A percentile compares a stretch with the other conserved stretches of the same genome.
phyloP scores from a whole-genome alignment of 1,139 yeast genomes.

The Kodamaea plutei region DNA sequence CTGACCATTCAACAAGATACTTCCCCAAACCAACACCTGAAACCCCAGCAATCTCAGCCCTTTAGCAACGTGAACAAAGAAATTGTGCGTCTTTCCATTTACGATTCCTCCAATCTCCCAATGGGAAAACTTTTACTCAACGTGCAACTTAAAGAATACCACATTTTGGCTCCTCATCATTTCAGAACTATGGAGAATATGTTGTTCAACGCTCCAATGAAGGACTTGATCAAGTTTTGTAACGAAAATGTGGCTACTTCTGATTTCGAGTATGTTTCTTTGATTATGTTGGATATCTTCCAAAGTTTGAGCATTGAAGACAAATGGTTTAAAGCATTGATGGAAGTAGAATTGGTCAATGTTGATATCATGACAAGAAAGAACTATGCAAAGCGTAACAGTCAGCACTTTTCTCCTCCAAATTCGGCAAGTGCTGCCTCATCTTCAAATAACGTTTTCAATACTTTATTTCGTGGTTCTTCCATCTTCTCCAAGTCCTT shows the following conservation, averaged over 20 bases:
- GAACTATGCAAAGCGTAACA: constrained; percentile 28
- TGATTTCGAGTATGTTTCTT: constrained; percentile 52
- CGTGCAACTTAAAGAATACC: constrained; percentile 51
- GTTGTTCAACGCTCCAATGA: constrained; percentile 49
- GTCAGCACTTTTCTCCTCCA: constrained; percentile 7
- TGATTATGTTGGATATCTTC: constrained; percentile 58
- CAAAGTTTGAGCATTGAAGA: constrained; percentile 61
- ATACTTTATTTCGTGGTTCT: constrained; percentile 81
- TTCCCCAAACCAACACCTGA: constrained; percentile 2
- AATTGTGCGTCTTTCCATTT: constrained; percentile 40
- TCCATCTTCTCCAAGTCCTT: constrained; percentile 76
- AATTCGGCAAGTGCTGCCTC: constrained; percentile 1
- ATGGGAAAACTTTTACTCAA: constrained; percentile 60
- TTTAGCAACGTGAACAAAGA: constrained; percentile 20
- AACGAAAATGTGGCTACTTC: constrained; percentile 39
- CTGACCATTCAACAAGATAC: constrained; percentile 9
- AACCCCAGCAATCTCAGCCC: constrained; percentile 1
- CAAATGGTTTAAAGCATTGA: constrained; percentile 64
- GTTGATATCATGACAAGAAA: constrained; percentile 46
- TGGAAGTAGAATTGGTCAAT: constrained; percentile 57
- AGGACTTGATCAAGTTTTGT: constrained; percentile 46
- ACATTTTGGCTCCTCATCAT: constrained; percentile 53
- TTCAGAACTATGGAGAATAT: constrained; percentile 61
- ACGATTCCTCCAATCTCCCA: constrained; percentile 40
- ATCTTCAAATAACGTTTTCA: constrained; percentile 48